These are phyloP conservation scores for Jaltomata sinuosa DNA, from an alignment of 257 asterid genomes.

Conservation along the genomic window DNA sequence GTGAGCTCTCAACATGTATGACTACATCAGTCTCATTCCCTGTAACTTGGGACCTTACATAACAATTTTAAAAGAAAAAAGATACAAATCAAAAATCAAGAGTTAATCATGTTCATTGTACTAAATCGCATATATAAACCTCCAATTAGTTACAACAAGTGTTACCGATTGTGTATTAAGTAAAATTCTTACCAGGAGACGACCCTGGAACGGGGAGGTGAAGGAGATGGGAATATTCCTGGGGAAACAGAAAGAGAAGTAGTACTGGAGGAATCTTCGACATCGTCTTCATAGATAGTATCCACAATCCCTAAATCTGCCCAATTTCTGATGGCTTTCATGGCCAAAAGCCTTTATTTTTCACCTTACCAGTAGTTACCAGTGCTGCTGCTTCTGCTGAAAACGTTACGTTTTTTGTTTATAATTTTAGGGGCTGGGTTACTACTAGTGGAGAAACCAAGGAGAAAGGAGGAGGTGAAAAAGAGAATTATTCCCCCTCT, in stretches of 20 bases:
- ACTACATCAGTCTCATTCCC: slow-evolving; percentile 55
- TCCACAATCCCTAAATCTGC: slow-evolving; percentile 53
- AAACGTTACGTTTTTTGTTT: neutral
- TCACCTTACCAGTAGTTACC: neutral
- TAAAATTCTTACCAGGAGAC: slow-evolving; percentile 19
- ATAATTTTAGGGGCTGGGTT: neutral
- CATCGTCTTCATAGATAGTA: slow-evolving; percentile 73
- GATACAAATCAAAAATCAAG: neutral
- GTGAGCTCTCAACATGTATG: slow-evolving; percentile 38
- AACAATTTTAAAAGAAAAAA: neutral
- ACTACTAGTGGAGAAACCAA: neutral
- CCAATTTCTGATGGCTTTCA: slow-evolving; percentile 26
- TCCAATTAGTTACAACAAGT: neutral
- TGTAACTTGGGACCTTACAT: slow-evolving; percentile 26
- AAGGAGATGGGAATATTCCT: slow-evolving; percentile 21
- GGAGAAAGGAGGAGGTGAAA: neutral
- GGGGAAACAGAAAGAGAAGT: slow-evolving; percentile 30
- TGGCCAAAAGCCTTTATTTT: neutral
- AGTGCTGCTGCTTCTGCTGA: neutral
- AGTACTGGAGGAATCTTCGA: slow-evolving; percentile 23
- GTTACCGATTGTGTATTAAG: neutral
- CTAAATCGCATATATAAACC: neutral
- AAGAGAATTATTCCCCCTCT: neutral
- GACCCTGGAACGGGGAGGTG: slow-evolving; percentile 21
- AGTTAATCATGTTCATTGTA: neutral